phyloP scores from a whole-genome alignment of 805 yeast species.

The Myxozyma nipponensis region DNA sequence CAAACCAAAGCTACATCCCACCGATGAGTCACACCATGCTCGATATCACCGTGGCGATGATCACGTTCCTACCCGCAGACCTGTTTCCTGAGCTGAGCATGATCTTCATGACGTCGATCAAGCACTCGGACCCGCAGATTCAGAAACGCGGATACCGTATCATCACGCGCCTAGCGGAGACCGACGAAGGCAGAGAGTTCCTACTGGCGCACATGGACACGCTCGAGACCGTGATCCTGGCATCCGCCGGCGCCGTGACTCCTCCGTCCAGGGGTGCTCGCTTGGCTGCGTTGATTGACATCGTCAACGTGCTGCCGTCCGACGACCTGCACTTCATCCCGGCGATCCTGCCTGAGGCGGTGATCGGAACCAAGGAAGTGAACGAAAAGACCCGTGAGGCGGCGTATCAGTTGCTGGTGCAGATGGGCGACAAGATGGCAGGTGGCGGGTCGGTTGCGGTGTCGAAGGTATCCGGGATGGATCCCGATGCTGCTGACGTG shows the following conservation, averaged over 20 bases:
- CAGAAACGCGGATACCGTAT: constrained; percentile 30
- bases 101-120: constrained; percentile 69
- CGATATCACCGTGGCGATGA: constrained; percentile 85
- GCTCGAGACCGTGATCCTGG: constrained; percentile 43
- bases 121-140: constrained; percentile 28
- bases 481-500: constrained; percentile 53
- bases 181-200: constrained; percentile 58
- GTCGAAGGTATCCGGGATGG: constrained; percentile 64
- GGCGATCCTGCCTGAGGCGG: constrained; percentile 76
- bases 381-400: constrained; percentile 87
- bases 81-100: constrained; percentile 70
- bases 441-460: constrained; percentile 62
- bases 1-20: constrained; percentile 39
- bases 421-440: constrained; percentile 76
- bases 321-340: constrained; percentile 74
- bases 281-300: constrained; percentile 58
- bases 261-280: constrained; percentile 73
- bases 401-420: constrained; percentile 69
- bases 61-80: constrained; percentile 70
- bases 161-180: constrained; percentile 63
- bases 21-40: constrained; percentile 76
- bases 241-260: constrained; percentile 42
- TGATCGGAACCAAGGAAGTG: constrained; percentile 83
- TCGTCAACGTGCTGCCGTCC: constrained; percentile 61
- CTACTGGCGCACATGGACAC: constrained; percentile 51